Base-by-base conservation (phyloP, 208 protist genomes). In the Porcisia hertigi region DNA sequence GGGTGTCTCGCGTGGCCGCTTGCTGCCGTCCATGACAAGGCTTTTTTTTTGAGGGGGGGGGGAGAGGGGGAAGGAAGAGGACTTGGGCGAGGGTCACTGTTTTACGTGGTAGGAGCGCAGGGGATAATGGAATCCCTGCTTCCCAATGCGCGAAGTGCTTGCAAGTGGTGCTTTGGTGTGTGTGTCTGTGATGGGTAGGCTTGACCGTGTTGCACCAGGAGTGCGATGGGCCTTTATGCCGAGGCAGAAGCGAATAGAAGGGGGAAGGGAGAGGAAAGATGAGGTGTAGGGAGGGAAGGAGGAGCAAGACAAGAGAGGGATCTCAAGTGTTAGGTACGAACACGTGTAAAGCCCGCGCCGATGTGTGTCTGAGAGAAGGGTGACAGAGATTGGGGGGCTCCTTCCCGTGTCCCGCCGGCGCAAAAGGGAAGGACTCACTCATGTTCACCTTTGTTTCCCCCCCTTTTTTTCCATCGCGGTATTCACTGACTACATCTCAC, bases 1-100 rank as follows among this genome's bases (percentile, higher is more conserved):
- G 23, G 93, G 71, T 20, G 60, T 72, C 41, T 86, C 83, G 20
- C 83, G 73, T 18, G 52, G 64, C 18, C 80, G 80, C 72, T 94
- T 95, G 12, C 75, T 76, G 41, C 53, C 49, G 53, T 77, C 62
- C 69, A 76, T 77, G n/a, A 47, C 41, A 52, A 34, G 18, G 30
- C 1, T 18, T 14, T 60, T 20, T 12, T 52, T 52, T 14, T 5
- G 47, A 0, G 47, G 23, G 65, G n/a, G 41, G 16, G 25, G 23
- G 57, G 12, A 3, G 30, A 12, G 47, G 23, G 65, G n/a, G 41
- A 12, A 9, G 23, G 54, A 4, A 3, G 30, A 57, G 12, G 47
- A 30, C 11, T n/a, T 43, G 45, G 23, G 39, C 14, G 1, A 12
- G 39, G 54, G 25, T 14, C 39, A 5, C 12, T 20, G 12, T 2